A percentile compares a stretch with the other conserved stretches of the same genome.
phyloP scores from a whole-genome alignment of 2,329 filamentous ascomycete species.

The Calonectria montana region DNA sequence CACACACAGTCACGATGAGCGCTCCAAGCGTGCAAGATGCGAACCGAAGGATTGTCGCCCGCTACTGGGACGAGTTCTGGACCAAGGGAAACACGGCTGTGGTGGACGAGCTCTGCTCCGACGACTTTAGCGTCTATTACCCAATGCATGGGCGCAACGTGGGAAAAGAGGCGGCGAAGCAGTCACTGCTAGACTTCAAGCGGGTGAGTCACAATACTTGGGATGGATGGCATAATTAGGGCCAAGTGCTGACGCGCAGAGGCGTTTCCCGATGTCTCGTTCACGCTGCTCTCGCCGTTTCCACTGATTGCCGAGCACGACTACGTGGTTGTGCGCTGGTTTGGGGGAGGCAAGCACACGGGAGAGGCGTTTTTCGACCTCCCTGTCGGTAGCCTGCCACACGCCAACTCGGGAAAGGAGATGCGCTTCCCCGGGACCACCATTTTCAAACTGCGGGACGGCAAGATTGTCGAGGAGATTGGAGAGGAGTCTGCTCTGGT shows the following conservation, averaged over 20 bases:
- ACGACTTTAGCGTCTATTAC: constrained; percentile 24
- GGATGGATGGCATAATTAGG: not conserved
- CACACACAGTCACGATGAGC: constrained; percentile 22
- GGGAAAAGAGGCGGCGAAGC: constrained; percentile 24
- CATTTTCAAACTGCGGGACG: constrained; percentile 24
- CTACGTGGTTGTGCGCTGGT: constrained; percentile 29
- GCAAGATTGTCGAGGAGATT: constrained; percentile 29
- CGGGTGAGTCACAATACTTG: not conserved
- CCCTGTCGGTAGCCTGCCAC: constrained; percentile 15
- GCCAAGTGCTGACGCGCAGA: not conserved
- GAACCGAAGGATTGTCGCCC: not conserved
- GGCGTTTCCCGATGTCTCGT: constrained; percentile 14
- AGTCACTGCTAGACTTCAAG: constrained; percentile 21
- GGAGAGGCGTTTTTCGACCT: constrained; percentile 28
- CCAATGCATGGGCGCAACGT: constrained; percentile 26
- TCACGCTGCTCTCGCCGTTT: not conserved
- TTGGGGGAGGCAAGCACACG: constrained; percentile 29
- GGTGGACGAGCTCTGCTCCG: constrained; percentile 26
- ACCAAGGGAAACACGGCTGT: constrained; percentile 25
- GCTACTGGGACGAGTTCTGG: constrained; percentile 24
- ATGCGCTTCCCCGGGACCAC: constrained; percentile 29
- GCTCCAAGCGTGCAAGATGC: not conserved
- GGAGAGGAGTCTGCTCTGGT: constrained; percentile 7
- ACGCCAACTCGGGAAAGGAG: constrained; percentile 25
- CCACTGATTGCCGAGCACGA: constrained; percentile 18